These are phyloP conservation scores for Microcyclosporella mali DNA, from an alignment of 2,329 filamentous ascomycete genomes.

Conservation along the genomic window DNA sequence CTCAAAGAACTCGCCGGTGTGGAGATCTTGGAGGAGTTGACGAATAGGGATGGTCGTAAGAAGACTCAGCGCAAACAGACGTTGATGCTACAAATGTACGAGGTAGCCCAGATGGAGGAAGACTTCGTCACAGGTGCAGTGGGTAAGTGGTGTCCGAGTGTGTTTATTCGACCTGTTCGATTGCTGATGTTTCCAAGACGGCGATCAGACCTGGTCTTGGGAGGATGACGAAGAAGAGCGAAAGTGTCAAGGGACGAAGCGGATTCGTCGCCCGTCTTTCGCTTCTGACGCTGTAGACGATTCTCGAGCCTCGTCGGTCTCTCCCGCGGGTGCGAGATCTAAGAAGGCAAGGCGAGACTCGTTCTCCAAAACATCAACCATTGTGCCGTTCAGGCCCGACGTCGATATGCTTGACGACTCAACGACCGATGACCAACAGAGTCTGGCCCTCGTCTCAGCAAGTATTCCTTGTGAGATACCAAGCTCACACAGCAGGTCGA, in stretches of 20 bases:
- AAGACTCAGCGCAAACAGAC: slow-evolving; percentile 10
- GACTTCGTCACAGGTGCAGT: slow-evolving; percentile 8
- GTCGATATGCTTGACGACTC: too few relatives aligned
- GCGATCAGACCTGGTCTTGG: slow-evolving; percentile 8
- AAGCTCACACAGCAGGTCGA: too few relatives aligned
- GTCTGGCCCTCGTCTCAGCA: too few relatives aligned
- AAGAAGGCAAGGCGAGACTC: slow-evolving; percentile 12
- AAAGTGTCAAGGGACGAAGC: slow-evolving; percentile 8
- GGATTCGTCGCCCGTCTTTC: slow-evolving; percentile 4
- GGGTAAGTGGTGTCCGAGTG: slow-evolving; percentile 11
- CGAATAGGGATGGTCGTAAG: slow-evolving; percentile 12
- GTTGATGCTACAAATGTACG: slow-evolving; percentile 17
- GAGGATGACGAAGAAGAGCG: slow-evolving; percentile 14
- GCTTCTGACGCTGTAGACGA: slow-evolving; percentile 6
- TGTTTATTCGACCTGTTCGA: slow-evolving; percentile 2
- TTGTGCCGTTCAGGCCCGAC: background rate
- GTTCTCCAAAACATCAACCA: background rate
- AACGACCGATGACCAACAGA: too few relatives aligned
- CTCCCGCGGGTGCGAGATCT: slow-evolving; percentile 5
- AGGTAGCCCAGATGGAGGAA: slow-evolving; percentile 16
- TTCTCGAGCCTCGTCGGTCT: slow-evolving; percentile 12
- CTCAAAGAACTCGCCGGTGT: slow-evolving; percentile 23
- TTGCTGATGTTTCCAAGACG: slow-evolving; percentile 8
- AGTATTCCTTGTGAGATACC: too few relatives aligned
- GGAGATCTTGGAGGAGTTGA: slow-evolving; percentile 24